Base-by-base conservation (phyloP, 305 asterid genomes). In the Ilex paraguariensis region DNA sequence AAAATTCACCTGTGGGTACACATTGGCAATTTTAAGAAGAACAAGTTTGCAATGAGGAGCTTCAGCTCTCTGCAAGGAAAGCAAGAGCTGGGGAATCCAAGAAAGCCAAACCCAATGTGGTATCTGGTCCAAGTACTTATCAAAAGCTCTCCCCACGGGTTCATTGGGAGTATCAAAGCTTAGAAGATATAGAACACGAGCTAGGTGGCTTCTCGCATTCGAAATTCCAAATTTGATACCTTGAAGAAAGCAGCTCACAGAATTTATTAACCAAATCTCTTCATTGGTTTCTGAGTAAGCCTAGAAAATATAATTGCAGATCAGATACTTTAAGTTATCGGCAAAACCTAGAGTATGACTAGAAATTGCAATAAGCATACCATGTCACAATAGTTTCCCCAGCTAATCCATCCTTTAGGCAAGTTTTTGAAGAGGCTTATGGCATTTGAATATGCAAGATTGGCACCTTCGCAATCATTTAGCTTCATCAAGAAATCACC, bases 31-130 rank as follows among this genome's bases (percentile, higher is more conserved):
- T 79, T 91, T 94, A 56, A 91, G 88, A 67, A 94, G 83, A 59
- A 94, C 97, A 79, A 85, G 96, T 73, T 94, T 94, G 90, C 98
- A 91, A 73, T 94, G 98, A 66, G 87, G 82, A 76, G 97, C 95
- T 84, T 94, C 98, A 54, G 91, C 70, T 82, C 97, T 88, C 77
- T 94, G 99, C 63, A 94, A 81, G 58, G 98, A 94, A 68, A 91
- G 82, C 70, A 94, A 76, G 55, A 94, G 81, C 82, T 94, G 99
- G 21, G 99, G 99, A 75, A 94, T 91, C 99, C 99, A 94, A 68
- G 99, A 84, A 73, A 94, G 93, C 99, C 98, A 94, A 70, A 91
- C 97, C 99, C 98, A 94, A 55, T 91, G 80, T 53, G 99, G 99
- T 69, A 91, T 76, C 71, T 91, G 96, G 49, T 91, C 99, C 78